phyloP scores from a whole-genome alignment of 805 yeast genomes.

The Naumovozyma dairenensis region DNA sequence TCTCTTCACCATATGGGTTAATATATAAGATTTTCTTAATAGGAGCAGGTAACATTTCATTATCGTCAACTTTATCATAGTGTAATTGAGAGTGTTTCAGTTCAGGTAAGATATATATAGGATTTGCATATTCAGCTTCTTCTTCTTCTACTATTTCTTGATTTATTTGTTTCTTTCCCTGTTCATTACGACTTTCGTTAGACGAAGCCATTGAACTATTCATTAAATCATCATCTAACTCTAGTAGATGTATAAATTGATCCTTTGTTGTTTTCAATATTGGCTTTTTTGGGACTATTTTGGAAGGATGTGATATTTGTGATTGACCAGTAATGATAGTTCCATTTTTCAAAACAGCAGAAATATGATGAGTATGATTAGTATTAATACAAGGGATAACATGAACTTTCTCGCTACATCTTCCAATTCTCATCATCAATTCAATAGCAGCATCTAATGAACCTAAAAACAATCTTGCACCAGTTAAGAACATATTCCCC shows the following conservation, averaged over 20 bases:
- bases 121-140: conserved; percentile 53
- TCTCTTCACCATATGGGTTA: conserved; percentile 81
- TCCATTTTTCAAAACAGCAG: conserved; percentile 65
- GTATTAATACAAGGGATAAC: conserved; percentile 80
- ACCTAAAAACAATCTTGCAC: conserved; percentile 72
- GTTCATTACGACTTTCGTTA: background rate
- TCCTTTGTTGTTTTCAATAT: background rate
- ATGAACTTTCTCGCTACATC: conserved; percentile 35
- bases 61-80: conserved; percentile 46
- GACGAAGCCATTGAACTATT: background rate
- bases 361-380: conserved; percentile 76
- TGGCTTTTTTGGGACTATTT: conserved; percentile 8
- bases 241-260: conserved; percentile 1
- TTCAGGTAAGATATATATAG: conserved; percentile 51
- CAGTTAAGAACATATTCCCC: conserved; percentile 78
- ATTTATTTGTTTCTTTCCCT: conserved; percentile 3
- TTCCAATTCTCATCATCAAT: conserved; percentile 49
- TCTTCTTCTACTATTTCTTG: conserved; percentile 34
- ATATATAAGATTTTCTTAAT: conserved; percentile 66
- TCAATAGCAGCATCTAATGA: conserved; percentile 80
- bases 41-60: conserved; percentile 61
- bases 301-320: conserved; percentile 79
- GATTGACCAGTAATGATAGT: conserved; percentile 78
- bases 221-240: background rate
- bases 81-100: conserved; percentile 63